Base-by-base conservation (phyloP, 768 basidiomycete genomes). In the Tubosaeta sp. region DNA sequence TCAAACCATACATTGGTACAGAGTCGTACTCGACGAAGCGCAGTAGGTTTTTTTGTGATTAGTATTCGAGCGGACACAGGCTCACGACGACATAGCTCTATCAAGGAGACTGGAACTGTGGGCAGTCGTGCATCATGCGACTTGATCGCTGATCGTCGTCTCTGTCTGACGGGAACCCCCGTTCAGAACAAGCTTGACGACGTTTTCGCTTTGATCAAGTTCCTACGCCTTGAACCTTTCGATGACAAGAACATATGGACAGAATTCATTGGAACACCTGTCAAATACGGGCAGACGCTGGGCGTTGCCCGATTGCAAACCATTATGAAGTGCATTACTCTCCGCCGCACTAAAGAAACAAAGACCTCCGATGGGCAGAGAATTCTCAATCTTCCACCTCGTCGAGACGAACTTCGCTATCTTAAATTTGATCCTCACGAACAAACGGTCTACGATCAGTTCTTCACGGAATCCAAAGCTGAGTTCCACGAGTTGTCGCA, bases 131-230 rank as follows among this genome's bases (percentile, higher is more conserved):
- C 97, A 7, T 94, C 89, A 12, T 98, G 97, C 70, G 94, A 97
- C 67, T 80, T 99, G 45, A 81, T 88, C 69, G 92, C 97, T 14
- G 91, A 97, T 65, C 85, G 97, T 48, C 85, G 97, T 14, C 75
- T 97, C 39, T 95, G 92, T 68, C 76, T 99, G 37, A 95, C 95
- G n/a, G 97, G 97, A 51, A 99, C 97, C 8, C 97, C 97, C 1
- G 93, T 99, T 34, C 97, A 99, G 74, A 99, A 99, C 77, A 97
- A 95, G 71, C 82, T 98, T 48, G 97, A 98, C 72, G 97, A 99
- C 65, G 88, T 99, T 46, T 98, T 88, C 69, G 97, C 97, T 5
- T 77, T 99, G 53, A 85, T 99, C 77, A 97, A 97, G 71, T 98
- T 99, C 72, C 72, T 99, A 50, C 87, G 94, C 19, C 70, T 98